A percentile compares a stretch with the other conserved stretches of the same genome.
Evolutionary conservation across 768 basidiomycete species (phyloP).

Genomic region (Hortiboletus flavorubellus): DNA sequence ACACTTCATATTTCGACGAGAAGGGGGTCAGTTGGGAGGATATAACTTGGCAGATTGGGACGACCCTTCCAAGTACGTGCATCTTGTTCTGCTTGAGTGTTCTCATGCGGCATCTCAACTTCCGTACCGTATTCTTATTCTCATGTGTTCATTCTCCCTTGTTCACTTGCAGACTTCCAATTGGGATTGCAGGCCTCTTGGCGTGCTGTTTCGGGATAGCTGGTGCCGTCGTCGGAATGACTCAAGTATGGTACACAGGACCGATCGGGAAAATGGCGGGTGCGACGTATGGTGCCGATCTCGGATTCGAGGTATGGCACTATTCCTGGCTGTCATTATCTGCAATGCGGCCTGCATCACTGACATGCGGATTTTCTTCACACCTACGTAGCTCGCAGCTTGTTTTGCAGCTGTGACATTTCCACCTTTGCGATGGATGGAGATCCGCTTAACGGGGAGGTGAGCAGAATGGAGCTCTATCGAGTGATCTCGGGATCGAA

Average conservation of each 20-base stretch:
- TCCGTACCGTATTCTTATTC: no score
- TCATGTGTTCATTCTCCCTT: neutral
- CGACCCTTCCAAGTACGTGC: conserved; percentile 32
- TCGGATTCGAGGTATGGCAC: conserved; percentile 48
- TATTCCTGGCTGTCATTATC: no score
- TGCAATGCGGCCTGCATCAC: no score
- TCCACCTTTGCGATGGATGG: conserved; percentile 47
- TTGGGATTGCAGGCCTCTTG: conserved; percentile 46
- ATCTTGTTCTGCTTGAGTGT: neutral
- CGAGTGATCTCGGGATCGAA: neutral
- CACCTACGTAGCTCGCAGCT: conserved; percentile 36
- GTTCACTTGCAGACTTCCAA: conserved; percentile 36
- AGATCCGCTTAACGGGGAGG: conserved; percentile 42
- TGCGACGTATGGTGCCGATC: conserved; percentile 43
- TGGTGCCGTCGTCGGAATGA: conserved; percentile 52
- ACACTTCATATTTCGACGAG: conserved; percentile 43
- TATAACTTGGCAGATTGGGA: conserved; percentile 53
- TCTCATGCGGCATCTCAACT: no score
- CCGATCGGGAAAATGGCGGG: conserved; percentile 45
- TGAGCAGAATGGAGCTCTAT: conserved; percentile 7
- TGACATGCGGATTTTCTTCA: no score
- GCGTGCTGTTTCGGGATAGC: conserved; percentile 46
- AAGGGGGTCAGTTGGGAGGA: conserved; percentile 41
- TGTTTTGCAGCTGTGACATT: conserved; percentile 45
- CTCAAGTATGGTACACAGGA: conserved; percentile 51